A percentile compares a stretch with the other conserved stretches of the same genome.
phyloP scores from a whole-genome alignment of 176 grass and related monocot species.

The Leersia perrieri region DNA sequence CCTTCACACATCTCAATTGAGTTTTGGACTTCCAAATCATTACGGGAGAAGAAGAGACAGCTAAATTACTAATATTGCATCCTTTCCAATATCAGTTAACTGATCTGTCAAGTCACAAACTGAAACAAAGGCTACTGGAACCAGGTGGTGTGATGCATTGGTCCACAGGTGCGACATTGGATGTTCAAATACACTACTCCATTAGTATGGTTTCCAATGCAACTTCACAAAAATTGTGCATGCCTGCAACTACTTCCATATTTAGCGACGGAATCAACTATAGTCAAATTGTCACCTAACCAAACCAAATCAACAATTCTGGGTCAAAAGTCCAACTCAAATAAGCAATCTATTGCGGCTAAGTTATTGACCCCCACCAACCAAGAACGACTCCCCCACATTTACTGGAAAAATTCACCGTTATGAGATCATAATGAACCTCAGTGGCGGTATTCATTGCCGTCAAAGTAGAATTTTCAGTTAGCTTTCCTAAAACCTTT shows the following conservation, averaged over 20 bases:
- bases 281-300: conserved; percentile 30
- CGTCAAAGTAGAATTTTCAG: neutral
- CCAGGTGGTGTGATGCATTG: conserved; percentile 3
- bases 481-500: neutral
- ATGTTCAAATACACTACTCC: neutral
- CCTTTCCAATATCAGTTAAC: neutral
- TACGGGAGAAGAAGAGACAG: neutral
- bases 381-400: neutral
- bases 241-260: conserved; percentile 17
- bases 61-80: neutral
- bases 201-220: neutral
- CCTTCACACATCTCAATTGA: neutral
- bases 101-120: conserved; percentile 1
- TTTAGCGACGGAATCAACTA: conserved; percentile 1
- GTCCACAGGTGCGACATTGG: neutral
- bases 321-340: conserved; percentile 39
- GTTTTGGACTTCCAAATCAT: neutral
- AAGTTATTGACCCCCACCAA: conserved; percentile 37
- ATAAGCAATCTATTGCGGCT: conserved; percentile 26
- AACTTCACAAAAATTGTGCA: conserved; percentile 29
- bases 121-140: neutral
- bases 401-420: neutral
- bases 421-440: neutral
- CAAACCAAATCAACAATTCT: conserved; percentile 15
- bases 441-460: neutral